Evolutionary conservation across 2,329 filamentous ascomycete species (phyloP).

Genomic region (Neofusicoccum laricinum): DNA sequence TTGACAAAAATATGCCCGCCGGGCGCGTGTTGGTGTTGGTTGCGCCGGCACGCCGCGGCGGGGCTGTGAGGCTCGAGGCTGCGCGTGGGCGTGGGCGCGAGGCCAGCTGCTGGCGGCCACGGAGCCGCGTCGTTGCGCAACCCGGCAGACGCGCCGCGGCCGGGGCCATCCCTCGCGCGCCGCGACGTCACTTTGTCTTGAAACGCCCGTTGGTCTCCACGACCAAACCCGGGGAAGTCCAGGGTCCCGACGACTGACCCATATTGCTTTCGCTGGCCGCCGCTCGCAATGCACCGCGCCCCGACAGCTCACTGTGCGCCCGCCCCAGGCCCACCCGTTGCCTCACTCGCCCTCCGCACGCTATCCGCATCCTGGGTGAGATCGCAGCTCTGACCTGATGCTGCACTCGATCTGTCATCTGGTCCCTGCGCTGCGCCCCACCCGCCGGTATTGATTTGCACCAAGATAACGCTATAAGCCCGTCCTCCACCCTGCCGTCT

Average conservation of each 20-base stretch:
- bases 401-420: background rate
- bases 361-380: background rate
- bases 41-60: no score
- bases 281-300: background rate
- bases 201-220: background rate
- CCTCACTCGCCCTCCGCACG: background rate
- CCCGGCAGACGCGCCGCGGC: background rate
- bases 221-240: background rate
- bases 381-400: background rate
- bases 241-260: background rate
- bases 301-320: background rate
- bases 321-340: background rate
- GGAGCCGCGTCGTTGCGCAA: no score
- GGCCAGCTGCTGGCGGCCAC: no score
- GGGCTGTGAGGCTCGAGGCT: no score
- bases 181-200: background rate
- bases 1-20: background rate
- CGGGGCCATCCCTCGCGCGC: background rate
- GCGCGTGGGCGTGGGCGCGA: no score
- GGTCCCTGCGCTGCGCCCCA: background rate
- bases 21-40: no score
- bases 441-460: background rate
- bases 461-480: background rate
- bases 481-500: background rate
- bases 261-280: background rate